Evolutionary conservation across 805 yeast genomes (phyloP), one percentile per base, ranked within the genome.

Genomic region (Cyberlindnera mycetangii): DNA sequence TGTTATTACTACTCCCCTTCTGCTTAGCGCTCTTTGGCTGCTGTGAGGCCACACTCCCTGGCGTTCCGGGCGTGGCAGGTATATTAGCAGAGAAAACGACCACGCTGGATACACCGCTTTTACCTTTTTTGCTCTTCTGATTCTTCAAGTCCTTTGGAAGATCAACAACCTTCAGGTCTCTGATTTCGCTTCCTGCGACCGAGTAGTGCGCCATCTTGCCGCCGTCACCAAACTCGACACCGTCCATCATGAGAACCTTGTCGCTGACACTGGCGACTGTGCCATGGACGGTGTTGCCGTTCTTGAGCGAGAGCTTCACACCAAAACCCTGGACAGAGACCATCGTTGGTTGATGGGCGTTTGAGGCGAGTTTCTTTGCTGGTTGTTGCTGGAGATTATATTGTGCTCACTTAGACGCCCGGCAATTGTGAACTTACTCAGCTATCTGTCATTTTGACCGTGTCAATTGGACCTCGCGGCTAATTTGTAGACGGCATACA

Each of bases 91-190:
- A 32, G 47, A 31, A 42, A 17, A 42, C 44, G 18, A 42, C 18
- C 5, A 42, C 39, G 39, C 39, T 45, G 37, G 16, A n/a, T 17
- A 28, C 41, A 25, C 41, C 43, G 39, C 40, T 33, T 20, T 41
- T 34, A 7, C 27, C 21, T 11, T 34, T 27, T 24, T 45, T 37
- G 50, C 52, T 32, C 37, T 41, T 49, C 44, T 36, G 44, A n/a
- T 38, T 47, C 56, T 47, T 62, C 51, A 61, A 51, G 2, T 51
- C 55, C 18, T 50, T 50, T 2, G 85, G 84, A n/a, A 81, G 59
- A 37, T 71, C 80, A 7, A 75, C 50, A 8, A 82, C 85, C 47
- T 73, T 75, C 60, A 82, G 64, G 55, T 81, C 85, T 5, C 68
- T 60, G 36, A 82, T 78, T 12, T 65, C 65, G 11, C 53, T 37